Base-by-base conservation (phyloP, 2,329 filamentous ascomycete species). In the Pseudogymnoascus sp. region DNA sequence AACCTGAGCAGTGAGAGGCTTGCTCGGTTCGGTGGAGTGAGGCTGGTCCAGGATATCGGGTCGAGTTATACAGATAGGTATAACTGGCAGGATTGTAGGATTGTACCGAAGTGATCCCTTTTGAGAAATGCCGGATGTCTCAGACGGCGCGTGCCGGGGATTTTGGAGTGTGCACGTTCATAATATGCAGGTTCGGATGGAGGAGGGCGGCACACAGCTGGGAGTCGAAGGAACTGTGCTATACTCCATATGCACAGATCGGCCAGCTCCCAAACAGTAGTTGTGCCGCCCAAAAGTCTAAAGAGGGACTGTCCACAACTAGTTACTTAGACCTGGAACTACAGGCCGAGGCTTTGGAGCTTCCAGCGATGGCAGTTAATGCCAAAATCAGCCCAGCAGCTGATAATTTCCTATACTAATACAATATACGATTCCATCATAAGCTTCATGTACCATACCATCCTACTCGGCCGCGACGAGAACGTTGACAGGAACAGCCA, bases 111-210 rank as follows among this genome's bases (percentile, higher is more conserved):
- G 26, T 53, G 26, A 11, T 31, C 46, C 41, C 7, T 53, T 53
- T 53, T 53, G 46, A 10, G 46, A 53, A 31, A 53, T 53, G 26
- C 46, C 46, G 26, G 46, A 31, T 53, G 46, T 53, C 46, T 53
- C 46, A 53, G 26, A 14, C 46, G 26, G 46, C 11, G 46, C 46
- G 26, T 53, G 8, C 26, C 26, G 11, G 24, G 26, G 26, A 5
- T 53, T 31, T 53, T 31, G 46, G n/a, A 31, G n/a, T 28, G 14
- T 31, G 46, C 26, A 53, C 46, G 26, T n/a, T 12, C 19, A 11
- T 2, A 12, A 2, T 46, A 43, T 53, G n/a, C 26, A 53, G 10
- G 46, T 31, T 53, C 26, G n/a, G 24, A 31, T 53, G n/a, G 28
- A 53, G 8, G 28, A 53, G n/a, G 26, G 46, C 26, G 46, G n/a